Evolutionary conservation across 140 eudicot genomes (phyloP).

Genomic region (Anethum foeniculum): DNA sequence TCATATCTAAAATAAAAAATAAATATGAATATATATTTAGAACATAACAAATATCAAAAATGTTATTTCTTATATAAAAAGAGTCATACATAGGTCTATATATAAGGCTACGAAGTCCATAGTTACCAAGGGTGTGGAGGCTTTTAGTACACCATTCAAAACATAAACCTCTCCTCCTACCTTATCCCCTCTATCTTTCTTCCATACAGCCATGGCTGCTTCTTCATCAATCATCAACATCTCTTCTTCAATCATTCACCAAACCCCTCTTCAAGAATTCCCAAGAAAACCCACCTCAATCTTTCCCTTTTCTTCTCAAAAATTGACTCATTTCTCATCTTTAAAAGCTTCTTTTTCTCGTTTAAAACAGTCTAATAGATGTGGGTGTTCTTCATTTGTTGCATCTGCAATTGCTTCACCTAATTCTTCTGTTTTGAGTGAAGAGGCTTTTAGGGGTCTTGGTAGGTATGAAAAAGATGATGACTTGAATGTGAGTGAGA

Average conservation of each 20-base stretch:
- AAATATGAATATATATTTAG: too few relatives aligned
- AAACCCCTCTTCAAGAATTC: conserved; percentile 42
- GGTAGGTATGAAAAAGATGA: conserved; percentile 43
- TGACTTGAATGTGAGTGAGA: conserved; percentile 31
- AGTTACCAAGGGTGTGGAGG: conserved; percentile 33
- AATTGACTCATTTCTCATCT: conserved; percentile 18
- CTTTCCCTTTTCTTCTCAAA: conserved; percentile 25
- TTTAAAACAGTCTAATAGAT: conserved; percentile 10
- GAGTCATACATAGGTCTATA: too few relatives aligned
- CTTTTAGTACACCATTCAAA: conserved; percentile 34
- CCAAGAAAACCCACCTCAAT: conserved; percentile 26
- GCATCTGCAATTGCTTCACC: conserved; percentile 54
- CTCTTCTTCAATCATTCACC: conserved; percentile 49
- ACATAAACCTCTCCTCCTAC: conserved; percentile 27
- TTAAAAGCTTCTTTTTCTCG: conserved; percentile 13
- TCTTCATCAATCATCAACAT: conserved; percentile 38
- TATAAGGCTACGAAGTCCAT: not conserved
- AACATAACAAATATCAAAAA: too few relatives aligned
- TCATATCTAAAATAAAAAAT: too few relatives aligned
- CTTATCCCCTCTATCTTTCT: conserved; percentile 18
- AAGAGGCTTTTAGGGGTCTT: conserved; percentile 68
- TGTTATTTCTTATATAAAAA: too few relatives aligned
- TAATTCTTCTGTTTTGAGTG: conserved; percentile 55
- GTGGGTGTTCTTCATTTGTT: conserved; percentile 11
- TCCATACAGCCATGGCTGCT: conserved; percentile 13